phyloP scores from a whole-genome alignment of 257 asterid species.

The Agastache rugosa region DNA sequence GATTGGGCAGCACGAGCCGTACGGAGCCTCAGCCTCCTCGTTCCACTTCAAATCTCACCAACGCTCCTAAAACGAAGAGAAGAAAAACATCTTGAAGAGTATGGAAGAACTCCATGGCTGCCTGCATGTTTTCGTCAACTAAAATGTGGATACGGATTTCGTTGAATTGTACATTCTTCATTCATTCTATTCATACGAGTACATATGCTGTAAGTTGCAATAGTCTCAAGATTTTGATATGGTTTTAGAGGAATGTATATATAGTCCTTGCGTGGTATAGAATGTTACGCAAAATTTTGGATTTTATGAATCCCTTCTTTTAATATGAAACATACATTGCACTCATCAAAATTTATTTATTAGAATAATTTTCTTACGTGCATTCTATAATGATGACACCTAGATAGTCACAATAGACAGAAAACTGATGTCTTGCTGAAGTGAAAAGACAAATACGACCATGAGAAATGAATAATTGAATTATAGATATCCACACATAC shows the following conservation, averaged over 20 bases:
- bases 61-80: slow-evolving; percentile 41
- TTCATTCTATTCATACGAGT: slow-evolving; percentile 4
- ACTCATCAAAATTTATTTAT: no score
- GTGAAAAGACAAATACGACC: background rate
- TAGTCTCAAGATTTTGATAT: background rate
- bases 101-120: background rate
- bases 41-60: slow-evolving; percentile 24
- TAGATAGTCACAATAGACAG: no score
- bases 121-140: background rate
- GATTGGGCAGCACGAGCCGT: slow-evolving; percentile 27
- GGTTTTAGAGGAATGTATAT: background rate
- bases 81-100: background rate
- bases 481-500: slow-evolving; percentile 20
- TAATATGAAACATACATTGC: no score
- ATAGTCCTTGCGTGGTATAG: background rate
- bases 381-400: no score
- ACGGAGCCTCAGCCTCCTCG: slow-evolving; percentile 28
- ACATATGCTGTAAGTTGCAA: background rate
- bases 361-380: no score
- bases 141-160: background rate
- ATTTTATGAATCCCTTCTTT: background rate
- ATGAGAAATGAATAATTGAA: slow-evolving; percentile 33
- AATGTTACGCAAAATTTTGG: background rate
- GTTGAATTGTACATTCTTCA: slow-evolving; percentile 14
- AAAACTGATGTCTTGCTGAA: no score